These are phyloP conservation scores for Binderoboletus segoi DNA, from an alignment of 1,284 basidiomycete species.

Conservation along the genomic window DNA sequence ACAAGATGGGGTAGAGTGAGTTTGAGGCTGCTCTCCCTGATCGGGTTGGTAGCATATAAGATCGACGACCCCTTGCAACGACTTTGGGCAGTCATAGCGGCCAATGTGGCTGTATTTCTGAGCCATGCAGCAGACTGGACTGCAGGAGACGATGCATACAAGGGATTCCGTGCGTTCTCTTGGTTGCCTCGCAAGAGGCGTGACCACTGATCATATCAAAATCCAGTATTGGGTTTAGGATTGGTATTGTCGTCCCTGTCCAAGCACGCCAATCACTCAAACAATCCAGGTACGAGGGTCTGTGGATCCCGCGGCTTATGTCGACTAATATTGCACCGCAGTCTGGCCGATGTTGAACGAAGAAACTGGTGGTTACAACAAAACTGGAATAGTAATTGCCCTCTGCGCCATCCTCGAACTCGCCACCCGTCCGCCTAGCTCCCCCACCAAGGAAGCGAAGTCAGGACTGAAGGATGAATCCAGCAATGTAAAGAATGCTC, in stretches of 20 bases:
- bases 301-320: not conserved
- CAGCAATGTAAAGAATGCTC: slow-evolving; percentile 15
- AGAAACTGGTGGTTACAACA: slow-evolving; percentile 74
- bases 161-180: slow-evolving; percentile 57
- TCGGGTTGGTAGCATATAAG: slow-evolving; percentile 64
- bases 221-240: slow-evolving; percentile 65
- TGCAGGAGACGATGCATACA: slow-evolving; percentile 47
- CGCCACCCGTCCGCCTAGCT: slow-evolving; percentile 37
- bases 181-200: not conserved
- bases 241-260: slow-evolving; percentile 70
- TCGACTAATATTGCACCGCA: slow-evolving; percentile 28
- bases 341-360: slow-evolving; percentile 83
- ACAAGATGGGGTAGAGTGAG: slow-evolving; percentile 51
- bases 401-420: slow-evolving; percentile 55
- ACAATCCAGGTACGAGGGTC: slow-evolving; percentile 67
- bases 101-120: slow-evolving; percentile 53
- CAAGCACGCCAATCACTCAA: slow-evolving; percentile 79
- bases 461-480: slow-evolving; percentile 5
- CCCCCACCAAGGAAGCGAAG: slow-evolving; percentile 13
- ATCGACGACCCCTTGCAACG: slow-evolving; percentile 57
- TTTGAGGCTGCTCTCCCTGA: slow-evolving; percentile 52
- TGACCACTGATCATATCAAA: not conserved
- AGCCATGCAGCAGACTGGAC: slow-evolving; percentile 61
- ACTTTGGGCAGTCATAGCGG: slow-evolving; percentile 59
- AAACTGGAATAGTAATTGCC: slow-evolving; percentile 58